phyloP scores from a whole-genome alignment of 2,329 filamentous ascomycete genomes.

The Hymenoscyphus scutula region DNA sequence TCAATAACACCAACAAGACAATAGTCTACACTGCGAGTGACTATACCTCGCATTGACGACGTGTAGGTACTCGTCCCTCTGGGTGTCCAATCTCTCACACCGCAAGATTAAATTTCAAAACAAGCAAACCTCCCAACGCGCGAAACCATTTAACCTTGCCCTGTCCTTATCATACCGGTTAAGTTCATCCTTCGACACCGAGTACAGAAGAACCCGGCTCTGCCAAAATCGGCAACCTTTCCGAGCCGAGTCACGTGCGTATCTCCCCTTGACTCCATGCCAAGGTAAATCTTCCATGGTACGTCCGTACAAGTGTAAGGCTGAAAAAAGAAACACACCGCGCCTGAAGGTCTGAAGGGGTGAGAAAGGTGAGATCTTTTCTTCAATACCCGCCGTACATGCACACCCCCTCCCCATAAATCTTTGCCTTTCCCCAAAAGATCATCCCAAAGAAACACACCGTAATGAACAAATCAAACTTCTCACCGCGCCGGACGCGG shows the following conservation, averaged over 20 bases:
- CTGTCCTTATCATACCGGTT: not conserved
- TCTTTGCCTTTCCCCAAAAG: not conserved
- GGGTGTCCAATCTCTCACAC: not conserved
- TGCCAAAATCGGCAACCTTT: not conserved
- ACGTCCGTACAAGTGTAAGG: not conserved
- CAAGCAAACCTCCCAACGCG: not conserved
- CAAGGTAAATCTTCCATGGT: not conserved
- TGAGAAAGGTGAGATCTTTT: not conserved
- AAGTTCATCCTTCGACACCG: not conserved
- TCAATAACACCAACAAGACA: not conserved
- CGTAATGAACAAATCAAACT: not conserved
- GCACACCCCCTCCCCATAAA: not conserved
- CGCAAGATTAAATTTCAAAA: not conserved
- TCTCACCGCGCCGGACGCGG: not conserved
- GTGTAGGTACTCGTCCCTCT: not conserved
- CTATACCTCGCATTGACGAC: not conserved
- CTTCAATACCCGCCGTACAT: not conserved
- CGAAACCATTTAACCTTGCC: not conserved
- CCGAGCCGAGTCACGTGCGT: not conserved
- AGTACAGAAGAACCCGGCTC: not conserved
- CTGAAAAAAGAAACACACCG: conserved; percentile 1
- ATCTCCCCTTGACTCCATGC: not conserved
- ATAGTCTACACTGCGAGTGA: not conserved
- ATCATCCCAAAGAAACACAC: not conserved
- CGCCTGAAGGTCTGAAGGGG: not conserved